Evolutionary conservation across 163 green algal genomes (phyloP).

Genomic region (Chlorella variabilis): DNA sequence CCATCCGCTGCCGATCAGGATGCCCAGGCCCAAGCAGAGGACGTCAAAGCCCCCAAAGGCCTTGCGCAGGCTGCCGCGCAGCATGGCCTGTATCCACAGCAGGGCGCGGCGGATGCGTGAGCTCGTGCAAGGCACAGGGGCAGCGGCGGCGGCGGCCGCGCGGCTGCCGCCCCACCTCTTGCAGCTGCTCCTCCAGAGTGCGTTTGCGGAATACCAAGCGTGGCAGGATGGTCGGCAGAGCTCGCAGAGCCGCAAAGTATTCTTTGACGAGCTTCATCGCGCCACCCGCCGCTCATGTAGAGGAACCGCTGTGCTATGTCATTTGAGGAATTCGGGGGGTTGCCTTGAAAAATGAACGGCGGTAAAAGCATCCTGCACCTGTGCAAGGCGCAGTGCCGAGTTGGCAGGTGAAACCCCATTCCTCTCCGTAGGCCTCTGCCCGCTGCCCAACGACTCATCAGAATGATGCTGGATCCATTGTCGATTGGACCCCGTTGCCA

Average conservation of each 20-base stretch:
- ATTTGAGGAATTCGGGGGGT: too few relatives aligned
- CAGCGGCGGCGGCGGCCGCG: not conserved
- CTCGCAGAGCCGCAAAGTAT: not conserved
- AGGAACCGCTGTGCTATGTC: too few relatives aligned
- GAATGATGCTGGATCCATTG: too few relatives aligned
- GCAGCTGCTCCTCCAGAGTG: conserved; percentile 46
- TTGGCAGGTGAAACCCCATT: too few relatives aligned
- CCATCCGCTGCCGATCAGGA: conserved; percentile 42
- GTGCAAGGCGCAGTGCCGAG: too few relatives aligned
- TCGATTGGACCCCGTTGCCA: too few relatives aligned
- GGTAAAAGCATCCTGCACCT: too few relatives aligned
- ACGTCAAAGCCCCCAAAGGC: conserved; percentile 41
- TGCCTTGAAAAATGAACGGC: too few relatives aligned
- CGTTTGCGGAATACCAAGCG: conserved; percentile 28
- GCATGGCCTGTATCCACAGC: conserved; percentile 33
- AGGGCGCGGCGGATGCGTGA: not conserved
- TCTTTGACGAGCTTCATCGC: not conserved
- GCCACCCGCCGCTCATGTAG: not conserved
- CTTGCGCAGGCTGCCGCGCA: conserved; percentile 43
- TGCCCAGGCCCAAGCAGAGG: conserved; percentile 42
- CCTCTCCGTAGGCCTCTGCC: too few relatives aligned
- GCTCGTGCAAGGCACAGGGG: not conserved
- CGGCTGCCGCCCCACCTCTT: conserved; percentile 25
- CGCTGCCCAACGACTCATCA: too few relatives aligned
- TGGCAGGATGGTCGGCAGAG: conserved; percentile 19